Conservation (phyloP, 1,284 basidiomycete genomes). For the Sanguinoderma infundibulare region DNA sequence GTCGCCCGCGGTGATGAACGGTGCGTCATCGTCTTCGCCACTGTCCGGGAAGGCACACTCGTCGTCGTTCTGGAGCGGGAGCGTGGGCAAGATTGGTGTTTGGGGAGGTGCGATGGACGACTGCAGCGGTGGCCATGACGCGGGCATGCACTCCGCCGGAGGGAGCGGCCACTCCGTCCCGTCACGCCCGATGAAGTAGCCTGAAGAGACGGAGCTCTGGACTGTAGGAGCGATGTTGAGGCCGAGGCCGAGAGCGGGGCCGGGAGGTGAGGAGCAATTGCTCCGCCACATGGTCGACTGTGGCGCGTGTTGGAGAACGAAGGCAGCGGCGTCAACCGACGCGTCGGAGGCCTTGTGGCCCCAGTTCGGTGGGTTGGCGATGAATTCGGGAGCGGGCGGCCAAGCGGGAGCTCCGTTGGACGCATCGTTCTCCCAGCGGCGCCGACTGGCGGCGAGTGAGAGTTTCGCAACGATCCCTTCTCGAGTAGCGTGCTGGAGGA, state of each 20-base stretch:
- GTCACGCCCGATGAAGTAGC: slow-evolving; percentile 16
- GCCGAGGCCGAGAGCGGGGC: neutral
- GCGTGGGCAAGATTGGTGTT: neutral
- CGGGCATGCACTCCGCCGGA: slow-evolving; percentile 16
- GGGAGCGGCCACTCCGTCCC: slow-evolving; percentile 18
- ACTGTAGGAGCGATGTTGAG: neutral
- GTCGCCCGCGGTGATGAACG: neutral
- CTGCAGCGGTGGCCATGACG: neutral
- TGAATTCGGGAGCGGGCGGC: slow-evolving; percentile 9
- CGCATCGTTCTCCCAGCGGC: too few species aligned
- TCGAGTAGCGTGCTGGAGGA: neutral
- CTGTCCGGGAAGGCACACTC: neutral
- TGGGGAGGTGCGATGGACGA: neutral
- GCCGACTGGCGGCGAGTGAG: neutral
- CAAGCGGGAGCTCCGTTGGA: slow-evolving; percentile 13
- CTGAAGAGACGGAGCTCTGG: neutral
- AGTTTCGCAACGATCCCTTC: neutral
- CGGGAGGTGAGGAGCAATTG: neutral
- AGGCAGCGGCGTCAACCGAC: neutral
- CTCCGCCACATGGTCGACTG: neutral
- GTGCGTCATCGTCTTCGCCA: neutral
- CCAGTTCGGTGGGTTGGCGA: slow-evolving; percentile 9
- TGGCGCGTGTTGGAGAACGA: neutral
- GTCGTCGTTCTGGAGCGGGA: neutral
- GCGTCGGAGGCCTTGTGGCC: neutral